A percentile compares a stretch with the other conserved stretches of the same genome.
Evolutionary conservation across 345 rosid species (phyloP).

Genomic region (Dovyalis caffra): DNA sequence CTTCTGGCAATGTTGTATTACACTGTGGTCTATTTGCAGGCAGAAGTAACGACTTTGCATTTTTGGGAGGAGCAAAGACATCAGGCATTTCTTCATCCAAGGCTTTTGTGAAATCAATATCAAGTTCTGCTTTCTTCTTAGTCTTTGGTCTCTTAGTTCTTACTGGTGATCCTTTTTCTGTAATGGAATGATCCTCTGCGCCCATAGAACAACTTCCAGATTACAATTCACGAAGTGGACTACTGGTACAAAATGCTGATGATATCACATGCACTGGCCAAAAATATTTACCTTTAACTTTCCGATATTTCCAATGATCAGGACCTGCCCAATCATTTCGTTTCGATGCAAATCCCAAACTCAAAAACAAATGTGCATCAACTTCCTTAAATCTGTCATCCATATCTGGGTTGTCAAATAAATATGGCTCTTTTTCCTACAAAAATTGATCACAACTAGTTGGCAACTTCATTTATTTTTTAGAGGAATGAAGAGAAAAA

Average conservation of each 20-base stretch:
- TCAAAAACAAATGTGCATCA: conserved; percentile 62
- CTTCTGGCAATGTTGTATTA: conserved; percentile 82
- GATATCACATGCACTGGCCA: conserved; percentile 12
- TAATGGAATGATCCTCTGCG: conserved; percentile 43
- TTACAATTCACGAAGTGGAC: conserved; percentile 2
- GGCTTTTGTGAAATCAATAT: conserved; percentile 70
- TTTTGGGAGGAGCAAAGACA: conserved; percentile 79
- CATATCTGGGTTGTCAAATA: conserved; percentile 38
- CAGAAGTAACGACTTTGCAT: conserved; percentile 65
- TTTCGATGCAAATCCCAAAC: conserved; percentile 65
- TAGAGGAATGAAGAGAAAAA: not conserved
- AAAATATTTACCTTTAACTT: conserved; percentile 56
- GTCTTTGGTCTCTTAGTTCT: conserved; percentile 57
- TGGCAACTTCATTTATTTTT: conserved; percentile 5
- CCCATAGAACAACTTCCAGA: conserved; percentile 32
- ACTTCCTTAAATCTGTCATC: conserved; percentile 58
- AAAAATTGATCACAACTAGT: conserved; percentile 18
- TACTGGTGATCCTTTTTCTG: conserved; percentile 45
- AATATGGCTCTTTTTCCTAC: conserved; percentile 55
- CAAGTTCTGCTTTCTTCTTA: conserved; percentile 64
- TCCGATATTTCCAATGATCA: conserved; percentile 90
- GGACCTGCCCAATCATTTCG: conserved; percentile 99
- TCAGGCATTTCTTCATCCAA: conserved; percentile 64
- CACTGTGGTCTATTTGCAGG: conserved; percentile 66
- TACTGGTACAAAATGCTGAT: not conserved